Base-by-base conservation (phyloP, 192 early-diverging fungal species). In the Obelidium mucronatum region DNA sequence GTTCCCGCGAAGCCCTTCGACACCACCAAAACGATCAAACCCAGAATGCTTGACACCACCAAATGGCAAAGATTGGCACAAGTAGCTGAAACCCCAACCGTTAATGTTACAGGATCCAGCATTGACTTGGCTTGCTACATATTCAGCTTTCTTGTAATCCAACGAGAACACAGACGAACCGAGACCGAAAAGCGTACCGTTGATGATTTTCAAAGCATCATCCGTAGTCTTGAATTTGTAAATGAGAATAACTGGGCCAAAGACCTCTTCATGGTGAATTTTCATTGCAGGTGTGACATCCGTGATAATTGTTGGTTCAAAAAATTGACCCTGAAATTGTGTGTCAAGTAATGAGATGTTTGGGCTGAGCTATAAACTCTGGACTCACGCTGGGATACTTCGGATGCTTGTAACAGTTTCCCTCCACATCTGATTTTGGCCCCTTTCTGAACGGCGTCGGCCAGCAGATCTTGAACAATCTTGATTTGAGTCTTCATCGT, bases 191-290 rank as follows among this genome's bases (percentile, higher is more conserved):
- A 83, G 87, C 30, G 88, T 90, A 36, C 84, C 78, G 69, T 96
- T 94, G 55, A 91, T 90, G 19, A 90, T 78, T 2, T 79, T 67
- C 37, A 96, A 42, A 13, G 92, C 91, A 59, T 85, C 81, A 1
- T 92, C 91, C 65, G 95, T 93, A 17, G 89, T 89, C 0, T 88
- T 73, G 79, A 98, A 98, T 15, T 74, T 83, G 81, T 88, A 93
- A 40, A 98, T 83, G 6, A 87, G 90, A 51, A 93, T 92, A 31
- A 98, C 86, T 6, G 96, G 96, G n/a, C 96, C 96, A 89, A 98
- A 98, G 3, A 91, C 94, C 78, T 98, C 96, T 79, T 98, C 94
- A n/a, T 76, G 83, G 37, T 88, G 77, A 63, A 97, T 90, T 26
- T 72, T 73, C 91, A 95, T 94, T 31, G 86, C 84, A 28, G 85